Evolutionary conservation across 1,284 basidiomycete species (phyloP), one percentile per base, ranked within the genome.

Genomic region (Malassezia sympodialis): DNA sequence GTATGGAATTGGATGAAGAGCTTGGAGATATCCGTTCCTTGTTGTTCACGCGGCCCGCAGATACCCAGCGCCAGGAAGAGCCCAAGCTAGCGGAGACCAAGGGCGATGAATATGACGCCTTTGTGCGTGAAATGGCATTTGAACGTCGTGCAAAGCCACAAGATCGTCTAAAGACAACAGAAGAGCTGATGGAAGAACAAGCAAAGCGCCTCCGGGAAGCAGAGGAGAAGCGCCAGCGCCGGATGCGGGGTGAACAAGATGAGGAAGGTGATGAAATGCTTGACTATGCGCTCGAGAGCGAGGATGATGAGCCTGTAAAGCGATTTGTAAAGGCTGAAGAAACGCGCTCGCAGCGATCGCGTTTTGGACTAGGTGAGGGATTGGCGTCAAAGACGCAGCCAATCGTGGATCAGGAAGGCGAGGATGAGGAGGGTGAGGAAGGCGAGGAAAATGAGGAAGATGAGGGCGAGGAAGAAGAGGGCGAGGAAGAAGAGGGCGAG

Each of bases 161-260:
- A 71, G 88, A 99, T 73, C 80, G 94, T 53, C 89, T 90, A 37
- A 96, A 96, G 79, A 94, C 91, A 0, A 93, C 94, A 67, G 90
- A 93, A 65, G 94, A 99, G 74, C 68, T 89, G 12, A 91, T 90
- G 1, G 66, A 86, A 53, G 90, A 94, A 63, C 88, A 88, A 71
- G 91, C 88, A 65, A 86, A 90, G 67, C 80, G 82, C 2, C 77
- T 98, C 46, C 86, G 91, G 76, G 85, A 83, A 70, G 87, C 88
- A 0, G 94, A 99, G 77, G 80, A 81, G 60, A 82, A 80, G 64
- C 80, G 94, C 15, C 75, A 85, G 50, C 80, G 84, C 62, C 82
- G 94, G 17, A 96, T 96, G 91, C 77, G 86, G 41, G 93, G 91
- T 6, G 79, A 88, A 61, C 64, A 65, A 32, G 62, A 65, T 27